Evolutionary conservation across 371 early-diverging fungal genomes (phyloP), one percentile per base, ranked within the genome.

Genomic region (Mucor indicus): DNA sequence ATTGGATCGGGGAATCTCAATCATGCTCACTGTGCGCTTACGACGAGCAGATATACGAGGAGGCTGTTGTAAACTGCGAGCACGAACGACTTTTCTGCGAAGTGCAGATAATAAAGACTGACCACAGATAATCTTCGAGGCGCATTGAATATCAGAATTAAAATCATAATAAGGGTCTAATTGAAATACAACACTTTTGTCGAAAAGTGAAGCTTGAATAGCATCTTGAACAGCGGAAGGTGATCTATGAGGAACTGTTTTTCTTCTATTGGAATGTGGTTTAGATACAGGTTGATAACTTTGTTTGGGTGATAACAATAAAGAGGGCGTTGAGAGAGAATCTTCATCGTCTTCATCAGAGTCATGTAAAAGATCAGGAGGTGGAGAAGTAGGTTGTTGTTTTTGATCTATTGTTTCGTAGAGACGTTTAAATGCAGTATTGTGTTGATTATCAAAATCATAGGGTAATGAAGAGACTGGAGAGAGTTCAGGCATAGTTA

Each of bases 111-210:
- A 36, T 9, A 69, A 29, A 10, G 69, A 69, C 38, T 64, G 49
- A 20, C 68, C 72, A 41, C 66, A 60, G 4, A 67, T 60, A 20
- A 67, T 50, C 30, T 60, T 53, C 11, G 62, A 55, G 8, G 54
- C 60, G 27, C 62, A 62, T 24, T 49, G 54, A 41, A 58, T 56
- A 22, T 53, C 55, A 39, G 47, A 42, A 55, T 29, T 21, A 4
- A 19, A 19, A 23, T 33, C 15, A 13, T 33, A 15, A 33, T 9
- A 7, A 33, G 35, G 35, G 59, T 33, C 51, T 19, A 71, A 47
- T 41, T 68, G 72, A 44, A 72, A 72, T n/a, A 72, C 64, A 8
- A 72, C 55, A 39, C 68, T 63, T 25, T 63, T 62, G 23, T 68
- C 66, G 1, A 60, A 17, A 21, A 57, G 47, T 16, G 57, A 57